These are phyloP conservation scores for Solanum lignicaule DNA, from an alignment of 257 asterid genomes.

Conservation along the genomic window DNA sequence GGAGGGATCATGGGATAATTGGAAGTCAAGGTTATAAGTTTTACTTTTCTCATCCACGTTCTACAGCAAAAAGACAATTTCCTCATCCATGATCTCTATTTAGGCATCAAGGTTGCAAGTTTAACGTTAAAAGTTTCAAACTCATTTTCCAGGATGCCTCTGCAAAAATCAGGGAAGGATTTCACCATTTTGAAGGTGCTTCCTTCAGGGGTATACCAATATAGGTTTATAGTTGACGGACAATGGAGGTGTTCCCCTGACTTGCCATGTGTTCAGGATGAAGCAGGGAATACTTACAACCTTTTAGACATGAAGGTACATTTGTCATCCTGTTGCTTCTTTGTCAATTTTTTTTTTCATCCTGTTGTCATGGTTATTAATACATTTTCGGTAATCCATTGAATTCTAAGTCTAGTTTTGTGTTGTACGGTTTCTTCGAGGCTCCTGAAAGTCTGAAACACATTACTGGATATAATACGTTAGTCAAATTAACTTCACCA, in stretches of 20 bases:
- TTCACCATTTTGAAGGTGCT: constrained; percentile 93
- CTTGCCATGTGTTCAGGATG: constrained; percentile 69
- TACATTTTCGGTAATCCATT: not conserved
- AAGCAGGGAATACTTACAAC: constrained; percentile 71
- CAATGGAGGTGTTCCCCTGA: constrained; percentile 77
- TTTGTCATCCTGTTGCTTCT: not conserved
- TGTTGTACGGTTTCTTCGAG: not conserved
- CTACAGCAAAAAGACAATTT: not conserved
- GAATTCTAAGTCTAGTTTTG: not conserved
- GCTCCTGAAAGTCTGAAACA: not conserved
- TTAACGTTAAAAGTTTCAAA: not conserved
- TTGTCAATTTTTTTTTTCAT: not conserved
- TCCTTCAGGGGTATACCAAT: constrained; percentile 89
- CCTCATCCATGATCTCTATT: not conserved
- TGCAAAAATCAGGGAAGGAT: constrained; percentile 94
- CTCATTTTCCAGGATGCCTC: constrained; percentile 42
- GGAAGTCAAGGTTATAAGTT: constrained; percentile 63
- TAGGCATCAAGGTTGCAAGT: not conserved
- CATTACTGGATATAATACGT: not conserved
- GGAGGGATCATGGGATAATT: constrained; percentile 98
- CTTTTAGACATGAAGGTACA: constrained; percentile 83
- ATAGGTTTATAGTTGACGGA: constrained; percentile 87
- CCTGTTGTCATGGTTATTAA: not conserved
- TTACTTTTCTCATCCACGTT: not conserved
- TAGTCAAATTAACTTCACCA: not conserved